Evolutionary conservation across 2,329 filamentous ascomycete genomes (phyloP), one percentile per base, ranked within the genome.

Genomic region (Colletotrichum lindemuthianum): DNA sequence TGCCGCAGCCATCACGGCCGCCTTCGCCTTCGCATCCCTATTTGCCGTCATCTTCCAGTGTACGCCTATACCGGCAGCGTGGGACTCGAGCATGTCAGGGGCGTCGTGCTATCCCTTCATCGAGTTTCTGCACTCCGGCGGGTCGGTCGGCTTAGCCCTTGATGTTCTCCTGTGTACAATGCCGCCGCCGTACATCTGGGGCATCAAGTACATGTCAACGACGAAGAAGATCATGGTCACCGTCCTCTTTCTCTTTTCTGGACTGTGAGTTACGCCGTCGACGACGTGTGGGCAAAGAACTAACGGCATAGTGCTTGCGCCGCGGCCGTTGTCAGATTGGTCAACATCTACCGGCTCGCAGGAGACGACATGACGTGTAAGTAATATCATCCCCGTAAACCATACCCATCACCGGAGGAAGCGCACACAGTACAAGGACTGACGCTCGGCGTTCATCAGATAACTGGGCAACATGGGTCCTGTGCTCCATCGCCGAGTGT

Each of bases 401-500:
- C 24, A 24, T 24, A 24, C 24, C 24, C 5, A 24, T 24, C 6
- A 10, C 12, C 10, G 5, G 6, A n/a, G 4, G 7, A 8, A 5
- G 34, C 5, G 39, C 3, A 6, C 15, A 15, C 39, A 41, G 32
- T 11, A 36, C 9, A 24, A 36, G 12, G 5, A n/a, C 48, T 59
- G 33, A 59, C 11, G 12, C 6, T 16, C 12, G 15, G 3, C 6
- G 2, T 24, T 24, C 24, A 24, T 24, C 4, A 76, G 74, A 72
- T 59, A 70, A 70, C 58, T 69, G 75, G 36, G 70, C 72, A 15
- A 65, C 67, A 0, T 72, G 72, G 49, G 67, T 75, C 48, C 69
- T 74, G 60, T 76, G 73, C 72, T 72, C 73, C 7, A 68, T 75
- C 36, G 70, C 74, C 36, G 75, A 77, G 61, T 71, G 72, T 52